phyloP scores from a whole-genome alignment of 345 rosid species.

The Citrus cavaleriei region DNA sequence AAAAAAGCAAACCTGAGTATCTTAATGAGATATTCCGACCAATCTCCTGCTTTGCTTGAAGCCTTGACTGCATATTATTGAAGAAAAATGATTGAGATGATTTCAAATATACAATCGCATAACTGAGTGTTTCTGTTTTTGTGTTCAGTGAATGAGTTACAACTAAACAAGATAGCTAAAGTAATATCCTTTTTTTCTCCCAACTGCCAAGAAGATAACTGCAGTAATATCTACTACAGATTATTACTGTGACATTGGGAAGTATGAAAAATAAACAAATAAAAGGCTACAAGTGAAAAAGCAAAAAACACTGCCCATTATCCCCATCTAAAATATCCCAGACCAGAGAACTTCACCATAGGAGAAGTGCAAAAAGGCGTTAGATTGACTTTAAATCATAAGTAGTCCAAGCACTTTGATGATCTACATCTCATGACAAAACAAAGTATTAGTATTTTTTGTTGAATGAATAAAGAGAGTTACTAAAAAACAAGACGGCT shows the following conservation, averaged over 20 bases:
- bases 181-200: neutral
- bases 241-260: neutral
- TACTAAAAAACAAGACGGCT: too few relatives aligned
- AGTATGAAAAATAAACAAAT: neutral
- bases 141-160: neutral
- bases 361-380: too few relatives aligned
- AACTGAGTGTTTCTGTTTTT: neutral
- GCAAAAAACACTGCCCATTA: too few relatives aligned
- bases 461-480: too few relatives aligned
- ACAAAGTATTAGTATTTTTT: too few relatives aligned
- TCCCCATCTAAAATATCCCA: too few relatives aligned
- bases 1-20: conserved; percentile 47
- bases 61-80: conserved; percentile 47
- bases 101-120: neutral
- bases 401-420: too few relatives aligned
- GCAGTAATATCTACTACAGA: neutral
- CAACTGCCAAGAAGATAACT: neutral
- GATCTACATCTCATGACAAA: too few relatives aligned
- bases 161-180: neutral
- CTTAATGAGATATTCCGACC: conserved; percentile 52
- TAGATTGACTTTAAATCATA: too few relatives aligned
- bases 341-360: too few relatives aligned
- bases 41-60: conserved; percentile 75
- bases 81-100: conserved; percentile 12
- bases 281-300: too few relatives aligned